Conservation (phyloP, 73 alveolate genomes). For the Durusdinium trenchii region DNA sequence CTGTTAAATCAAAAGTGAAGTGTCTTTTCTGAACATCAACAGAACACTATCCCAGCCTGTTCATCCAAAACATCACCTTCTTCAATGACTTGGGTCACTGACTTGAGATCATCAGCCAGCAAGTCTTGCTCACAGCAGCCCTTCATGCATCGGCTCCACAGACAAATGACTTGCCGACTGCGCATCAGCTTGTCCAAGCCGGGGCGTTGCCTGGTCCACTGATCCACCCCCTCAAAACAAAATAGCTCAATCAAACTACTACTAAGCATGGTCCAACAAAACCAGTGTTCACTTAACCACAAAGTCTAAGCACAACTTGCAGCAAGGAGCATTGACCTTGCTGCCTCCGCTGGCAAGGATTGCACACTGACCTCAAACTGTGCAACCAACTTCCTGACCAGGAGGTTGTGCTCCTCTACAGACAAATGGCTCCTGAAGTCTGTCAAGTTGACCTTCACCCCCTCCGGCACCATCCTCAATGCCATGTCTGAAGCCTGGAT, state of each 20-base stretch:
- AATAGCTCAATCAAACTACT: not conserved
- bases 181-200: not conserved
- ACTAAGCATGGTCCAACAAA: not conserved
- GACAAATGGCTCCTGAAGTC: not conserved
- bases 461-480: not conserved
- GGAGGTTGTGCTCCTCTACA: not conserved
- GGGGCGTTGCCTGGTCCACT: not conserved
- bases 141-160: not conserved
- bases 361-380: not conserved
- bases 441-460: not conserved
- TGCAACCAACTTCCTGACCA: not conserved
- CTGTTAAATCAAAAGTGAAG: too few relatives aligned
- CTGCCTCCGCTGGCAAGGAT: not conserved
- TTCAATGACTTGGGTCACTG: not conserved
- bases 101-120: not conserved
- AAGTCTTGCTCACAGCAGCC: slow-evolving; percentile 7
- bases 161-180: not conserved
- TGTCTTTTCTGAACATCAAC: too few relatives aligned
- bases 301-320: not conserved
- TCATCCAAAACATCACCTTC: not conserved
- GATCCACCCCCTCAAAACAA: not conserved
- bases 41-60: not conserved
- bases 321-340: not conserved
- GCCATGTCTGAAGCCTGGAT: not conserved
- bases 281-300: not conserved